Evolutionary conservation across 495 filamentous ascomycete species (phyloP).

Genomic region (Penicillium samsonianum): DNA sequence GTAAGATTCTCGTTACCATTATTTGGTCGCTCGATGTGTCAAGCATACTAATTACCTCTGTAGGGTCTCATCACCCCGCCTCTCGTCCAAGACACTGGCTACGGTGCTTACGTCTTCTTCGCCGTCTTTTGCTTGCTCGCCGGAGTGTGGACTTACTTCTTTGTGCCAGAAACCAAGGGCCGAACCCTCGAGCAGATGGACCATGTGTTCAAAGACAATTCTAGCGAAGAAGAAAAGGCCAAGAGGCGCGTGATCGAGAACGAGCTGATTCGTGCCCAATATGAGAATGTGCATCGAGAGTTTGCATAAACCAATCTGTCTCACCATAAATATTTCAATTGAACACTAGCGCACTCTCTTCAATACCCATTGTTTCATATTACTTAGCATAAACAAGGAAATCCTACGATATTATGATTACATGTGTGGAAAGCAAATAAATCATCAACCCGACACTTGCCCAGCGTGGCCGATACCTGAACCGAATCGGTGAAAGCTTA

Average conservation of each 20-base stretch:
- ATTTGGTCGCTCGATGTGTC: too few species aligned
- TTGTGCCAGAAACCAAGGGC: slow-evolving; percentile 60
- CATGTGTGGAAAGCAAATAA: neutral
- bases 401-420: neutral
- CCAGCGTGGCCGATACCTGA: neutral
- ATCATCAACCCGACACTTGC: neutral
- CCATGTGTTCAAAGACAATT: slow-evolving; percentile 50
- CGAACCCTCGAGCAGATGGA: slow-evolving; percentile 61
- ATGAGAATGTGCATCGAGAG: slow-evolving; percentile 9
- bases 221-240: slow-evolving; percentile 40
- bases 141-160: slow-evolving; percentile 53
- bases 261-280: slow-evolving; percentile 25
- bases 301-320: neutral
- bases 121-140: slow-evolving; percentile 58
- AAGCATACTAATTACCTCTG: neutral
- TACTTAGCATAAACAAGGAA: neutral
- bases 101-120: slow-evolving; percentile 58
- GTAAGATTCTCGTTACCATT: slow-evolving; percentile 22
- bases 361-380: neutral
- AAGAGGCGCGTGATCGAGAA: slow-evolving; percentile 41
- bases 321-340: neutral
- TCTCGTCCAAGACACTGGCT: slow-evolving; percentile 55
- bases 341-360: neutral
- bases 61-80: slow-evolving; percentile 55
- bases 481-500: neutral